These are phyloP conservation scores for Ophiosphaerella korrae DNA, from an alignment of 2,329 filamentous ascomycete genomes.

Conservation along the genomic window DNA sequence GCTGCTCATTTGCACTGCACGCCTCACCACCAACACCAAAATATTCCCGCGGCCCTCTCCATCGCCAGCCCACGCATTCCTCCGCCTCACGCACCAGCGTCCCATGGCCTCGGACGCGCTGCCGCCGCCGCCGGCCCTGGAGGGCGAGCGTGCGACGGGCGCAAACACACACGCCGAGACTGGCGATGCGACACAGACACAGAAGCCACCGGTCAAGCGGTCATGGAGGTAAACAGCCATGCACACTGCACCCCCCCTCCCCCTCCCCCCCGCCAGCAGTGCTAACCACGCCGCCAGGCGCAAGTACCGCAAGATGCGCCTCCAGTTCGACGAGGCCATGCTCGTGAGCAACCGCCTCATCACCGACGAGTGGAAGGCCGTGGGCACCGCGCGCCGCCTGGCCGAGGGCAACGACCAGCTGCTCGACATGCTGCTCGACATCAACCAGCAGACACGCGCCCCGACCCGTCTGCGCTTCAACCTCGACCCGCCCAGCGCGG, in stretches of 20 bases:
- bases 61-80: conserved; percentile 6
- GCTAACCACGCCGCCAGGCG: conserved; percentile 58
- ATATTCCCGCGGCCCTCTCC: neutral
- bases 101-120: conserved; percentile 38
- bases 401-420: conserved; percentile 92
- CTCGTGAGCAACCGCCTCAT: conserved; percentile 82
- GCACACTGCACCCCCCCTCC: neutral
- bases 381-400: conserved; percentile 79
- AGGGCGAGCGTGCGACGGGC: conserved; percentile 6
- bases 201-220: conserved; percentile 40
- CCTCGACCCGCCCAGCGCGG: conserved; percentile 52
- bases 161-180: conserved; percentile 17
- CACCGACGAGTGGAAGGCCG: conserved; percentile 78
- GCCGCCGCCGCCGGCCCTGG: conserved; percentile 10
- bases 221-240: conserved; percentile 43
- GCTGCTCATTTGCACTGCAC: too few relatives aligned
- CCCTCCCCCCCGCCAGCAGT: neutral
- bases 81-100: conserved; percentile 1
- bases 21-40: too few relatives aligned
- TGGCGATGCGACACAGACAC: conserved; percentile 9
- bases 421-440: conserved; percentile 84
- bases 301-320: conserved; percentile 92
- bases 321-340: conserved; percentile 77
- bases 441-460: conserved; percentile 84
- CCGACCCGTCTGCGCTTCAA: conserved; percentile 76